phyloP scores from a whole-genome alignment of 2,329 filamentous ascomycete genomes.

The Penicillium carneum region DNA sequence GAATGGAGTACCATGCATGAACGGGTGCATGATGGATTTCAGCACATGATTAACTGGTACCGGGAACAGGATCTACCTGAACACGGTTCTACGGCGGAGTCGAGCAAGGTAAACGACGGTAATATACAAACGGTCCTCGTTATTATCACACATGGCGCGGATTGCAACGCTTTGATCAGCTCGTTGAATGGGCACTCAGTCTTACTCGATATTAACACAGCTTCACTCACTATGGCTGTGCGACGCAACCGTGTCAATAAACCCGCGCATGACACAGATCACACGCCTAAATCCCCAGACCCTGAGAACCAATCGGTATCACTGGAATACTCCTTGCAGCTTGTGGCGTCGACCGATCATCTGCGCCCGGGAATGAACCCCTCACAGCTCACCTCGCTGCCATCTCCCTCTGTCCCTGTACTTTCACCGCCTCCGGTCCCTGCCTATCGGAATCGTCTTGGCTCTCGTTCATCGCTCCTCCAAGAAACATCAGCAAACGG shows the following conservation, averaged over 20 bases:
- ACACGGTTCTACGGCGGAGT: conserved; percentile 22
- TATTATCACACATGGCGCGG: conserved; percentile 90
- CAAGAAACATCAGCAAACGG: conserved; percentile 39
- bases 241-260: conserved; percentile 56
- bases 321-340: conserved; percentile 65
- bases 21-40: conserved; percentile 80
- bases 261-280: conserved; percentile 15
- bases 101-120: conserved; percentile 56
- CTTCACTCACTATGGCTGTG: conserved; percentile 87
- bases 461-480: conserved; percentile 38
- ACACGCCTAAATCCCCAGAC: conserved; percentile 15
- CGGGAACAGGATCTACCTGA: conserved; percentile 50
- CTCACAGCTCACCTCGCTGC: conserved; percentile 36
- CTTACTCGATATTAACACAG: conserved; percentile 85
- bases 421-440: conserved; percentile 36
- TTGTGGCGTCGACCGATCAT: conserved; percentile 68
- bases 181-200: conserved; percentile 91
- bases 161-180: conserved; percentile 93
- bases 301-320: conserved; percentile 48
- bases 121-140: conserved; percentile 80
- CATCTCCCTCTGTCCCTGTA: conserved; percentile 34
- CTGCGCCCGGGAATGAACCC: conserved; percentile 58
- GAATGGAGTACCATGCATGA: conserved; percentile 97
- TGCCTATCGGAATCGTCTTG: conserved; percentile 45
- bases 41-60: conserved; percentile 86